phyloP scores from a whole-genome alignment of 257 asterid species.

The Solanum tarijense region DNA sequence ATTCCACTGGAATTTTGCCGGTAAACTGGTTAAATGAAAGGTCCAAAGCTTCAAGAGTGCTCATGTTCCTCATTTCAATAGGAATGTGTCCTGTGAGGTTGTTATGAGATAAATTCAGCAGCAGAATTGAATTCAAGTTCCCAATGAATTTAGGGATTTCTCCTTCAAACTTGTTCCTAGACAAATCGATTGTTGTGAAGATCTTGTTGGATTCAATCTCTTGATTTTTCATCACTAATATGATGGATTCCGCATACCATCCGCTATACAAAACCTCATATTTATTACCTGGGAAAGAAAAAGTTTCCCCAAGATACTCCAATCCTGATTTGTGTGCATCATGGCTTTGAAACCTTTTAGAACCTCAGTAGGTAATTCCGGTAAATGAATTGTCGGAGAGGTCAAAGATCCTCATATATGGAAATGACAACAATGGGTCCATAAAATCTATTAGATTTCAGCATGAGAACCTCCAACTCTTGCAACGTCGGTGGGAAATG shows the following conservation, averaged over 20 bases:
- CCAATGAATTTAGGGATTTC: not conserved
- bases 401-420: not conserved
- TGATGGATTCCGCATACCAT: not conserved
- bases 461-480: not conserved
- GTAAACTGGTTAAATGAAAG: not conserved
- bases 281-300: too few species aligned
- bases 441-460: not conserved
- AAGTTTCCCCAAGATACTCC: not conserved
- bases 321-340: not conserved
- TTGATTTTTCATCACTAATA: not conserved
- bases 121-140: not conserved
- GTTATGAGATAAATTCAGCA: not conserved
- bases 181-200: not conserved
- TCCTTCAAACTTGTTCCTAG: not conserved
- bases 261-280: rapidly evolving
- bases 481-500: not conserved
- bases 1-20: not conserved
- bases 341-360: not conserved
- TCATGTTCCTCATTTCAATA: not conserved
- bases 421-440: not conserved
- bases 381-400: not conserved
- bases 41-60: not conserved
- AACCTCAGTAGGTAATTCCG: too few species aligned
- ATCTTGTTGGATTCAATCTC: not conserved
- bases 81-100: not conserved